These are phyloP conservation scores for Scytalidium sp. DNA, from an alignment of 2,329 filamentous ascomycete species.

Conservation along the genomic window DNA sequence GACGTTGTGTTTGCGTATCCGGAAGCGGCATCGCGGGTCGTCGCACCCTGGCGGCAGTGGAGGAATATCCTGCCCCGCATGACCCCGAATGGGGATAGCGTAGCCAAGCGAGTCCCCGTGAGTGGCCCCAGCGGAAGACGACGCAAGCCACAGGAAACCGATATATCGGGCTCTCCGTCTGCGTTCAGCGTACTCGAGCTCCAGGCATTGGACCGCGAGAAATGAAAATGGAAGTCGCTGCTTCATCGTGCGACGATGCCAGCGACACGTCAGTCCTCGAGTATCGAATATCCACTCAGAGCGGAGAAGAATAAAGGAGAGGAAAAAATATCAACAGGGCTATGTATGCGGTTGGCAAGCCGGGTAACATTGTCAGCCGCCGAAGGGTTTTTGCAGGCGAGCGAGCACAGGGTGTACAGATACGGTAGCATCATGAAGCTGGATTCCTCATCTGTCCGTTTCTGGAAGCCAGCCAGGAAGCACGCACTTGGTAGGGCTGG, in stretches of 20 bases:
- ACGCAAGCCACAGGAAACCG: conserved; percentile 15
- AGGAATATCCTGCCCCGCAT: conserved; percentile 2
- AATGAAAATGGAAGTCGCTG: too few relatives aligned
- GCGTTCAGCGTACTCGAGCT: too few relatives aligned
- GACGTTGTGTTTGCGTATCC: not conserved
- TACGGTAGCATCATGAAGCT: too few relatives aligned
- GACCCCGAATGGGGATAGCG: not conserved
- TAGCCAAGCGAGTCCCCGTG: not conserved
- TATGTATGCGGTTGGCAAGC: too few relatives aligned
- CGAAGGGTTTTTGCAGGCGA: too few relatives aligned
- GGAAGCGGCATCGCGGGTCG: not conserved
- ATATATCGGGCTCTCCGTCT: conserved; percentile 15
- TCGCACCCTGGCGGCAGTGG: not conserved
- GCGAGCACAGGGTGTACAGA: too few relatives aligned
- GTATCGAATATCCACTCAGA: not conserved
- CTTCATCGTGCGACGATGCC: not conserved
- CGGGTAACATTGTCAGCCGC: too few relatives aligned
- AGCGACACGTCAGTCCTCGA: not conserved
- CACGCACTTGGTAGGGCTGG: too few relatives aligned
- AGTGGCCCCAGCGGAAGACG: conserved; percentile 5
- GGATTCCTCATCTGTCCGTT: too few relatives aligned
- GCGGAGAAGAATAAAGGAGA: not conserved
- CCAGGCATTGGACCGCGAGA: too few relatives aligned
- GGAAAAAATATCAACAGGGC: not conserved
- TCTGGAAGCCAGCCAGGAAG: too few relatives aligned